A percentile compares a stretch with the other conserved stretches of the same genome.
These are phyloP conservation scores for Trichaptum fuscoviolaceum DNA, from an alignment of 768 basidiomycete genomes.

Conservation along the genomic window DNA sequence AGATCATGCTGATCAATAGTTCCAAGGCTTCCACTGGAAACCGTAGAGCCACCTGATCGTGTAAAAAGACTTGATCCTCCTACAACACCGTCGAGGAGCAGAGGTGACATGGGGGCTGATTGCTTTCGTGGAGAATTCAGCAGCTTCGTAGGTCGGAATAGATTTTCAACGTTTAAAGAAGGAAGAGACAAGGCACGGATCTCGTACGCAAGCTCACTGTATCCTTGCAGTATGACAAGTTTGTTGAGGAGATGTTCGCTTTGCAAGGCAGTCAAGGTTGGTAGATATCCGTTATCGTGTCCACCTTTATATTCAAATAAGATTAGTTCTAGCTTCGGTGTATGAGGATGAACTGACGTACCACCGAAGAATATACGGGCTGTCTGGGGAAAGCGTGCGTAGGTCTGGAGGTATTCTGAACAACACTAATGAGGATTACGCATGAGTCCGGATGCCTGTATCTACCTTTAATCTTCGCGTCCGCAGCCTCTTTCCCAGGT, in stretches of 20 bases:
- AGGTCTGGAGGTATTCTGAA: conserved; percentile 67
- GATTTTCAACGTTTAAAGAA: conserved; percentile 45
- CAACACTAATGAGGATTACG: conserved; percentile 3
- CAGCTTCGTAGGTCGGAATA: conserved; percentile 41
- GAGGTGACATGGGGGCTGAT: not conserved
- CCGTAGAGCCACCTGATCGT: not conserved
- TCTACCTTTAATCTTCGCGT: conserved; percentile 67
- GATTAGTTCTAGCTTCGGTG: not conserved
- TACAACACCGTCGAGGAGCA: not conserved
- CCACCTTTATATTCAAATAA: conserved; percentile 39
- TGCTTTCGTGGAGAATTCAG: not conserved
- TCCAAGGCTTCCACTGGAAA: not conserved
- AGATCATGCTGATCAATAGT: too few relatives aligned
- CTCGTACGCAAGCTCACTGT: conserved; percentile 36
- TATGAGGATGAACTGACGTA: conserved; percentile 23
- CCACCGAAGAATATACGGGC: conserved; percentile 69
- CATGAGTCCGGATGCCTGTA: not conserved
- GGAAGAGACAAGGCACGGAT: conserved; percentile 47
- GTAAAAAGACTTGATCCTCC: not conserved
- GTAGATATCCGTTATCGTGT: conserved; percentile 47
- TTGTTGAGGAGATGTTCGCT: conserved; percentile 62
- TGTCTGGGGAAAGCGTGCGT: conserved; percentile 68
- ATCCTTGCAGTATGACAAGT: conserved; percentile 54
- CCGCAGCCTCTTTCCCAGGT: conserved; percentile 51
- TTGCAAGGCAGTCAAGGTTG: conserved; percentile 53